Evolutionary conservation across 2,329 filamentous ascomycete genomes (phyloP), one percentile per base, ranked within the genome.

Genomic region (Pestalotiopsis sp.): DNA sequence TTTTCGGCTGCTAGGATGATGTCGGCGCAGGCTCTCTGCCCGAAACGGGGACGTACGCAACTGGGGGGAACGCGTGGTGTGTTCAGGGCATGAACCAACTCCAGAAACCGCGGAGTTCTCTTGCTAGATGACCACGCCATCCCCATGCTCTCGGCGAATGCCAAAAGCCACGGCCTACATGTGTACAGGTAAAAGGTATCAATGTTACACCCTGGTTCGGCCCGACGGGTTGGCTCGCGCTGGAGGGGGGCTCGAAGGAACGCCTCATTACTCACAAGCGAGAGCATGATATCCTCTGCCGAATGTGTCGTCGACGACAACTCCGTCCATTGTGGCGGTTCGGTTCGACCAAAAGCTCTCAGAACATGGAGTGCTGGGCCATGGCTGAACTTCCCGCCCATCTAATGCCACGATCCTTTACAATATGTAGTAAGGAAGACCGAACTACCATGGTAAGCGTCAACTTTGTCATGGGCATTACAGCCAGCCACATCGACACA

Each of bases 171-270:
- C 6, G 31, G 20, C 2, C 14, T 52, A 52, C 56, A 59, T 59
- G 23, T 59, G 17, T 25, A 59, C 56, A 25, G 25, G 23, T 25
- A 59, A 23, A 59, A 59, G 23, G 20, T 59, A 59, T 62, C 20
- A 27, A 20, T 62, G 20, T 38, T 25, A 36, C 36, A 62, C 20
- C 38, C 41, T 52, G 41, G 40, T 64, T 64, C 61, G 61, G 61
- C 23, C 61, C 61, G 61, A 64, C 61, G 41, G 40, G 40, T 36
- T 64, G 61, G 61, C 38, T 64, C 41, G n/a, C 11, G 40, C 13
- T 41, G 3, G 59, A 62, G 31, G 59, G 2, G 59, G 7, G 31
- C 25, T 36, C 36, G 31, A 27, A 62, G 36, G 27, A 61, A 62
- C 23, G 59, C 59, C 59, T 62, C 27, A 5, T 36, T 40, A 62